Evolutionary conservation across 768 basidiomycete species (phyloP).

Genomic region (Rhodotorula kratochvilovae): DNA sequence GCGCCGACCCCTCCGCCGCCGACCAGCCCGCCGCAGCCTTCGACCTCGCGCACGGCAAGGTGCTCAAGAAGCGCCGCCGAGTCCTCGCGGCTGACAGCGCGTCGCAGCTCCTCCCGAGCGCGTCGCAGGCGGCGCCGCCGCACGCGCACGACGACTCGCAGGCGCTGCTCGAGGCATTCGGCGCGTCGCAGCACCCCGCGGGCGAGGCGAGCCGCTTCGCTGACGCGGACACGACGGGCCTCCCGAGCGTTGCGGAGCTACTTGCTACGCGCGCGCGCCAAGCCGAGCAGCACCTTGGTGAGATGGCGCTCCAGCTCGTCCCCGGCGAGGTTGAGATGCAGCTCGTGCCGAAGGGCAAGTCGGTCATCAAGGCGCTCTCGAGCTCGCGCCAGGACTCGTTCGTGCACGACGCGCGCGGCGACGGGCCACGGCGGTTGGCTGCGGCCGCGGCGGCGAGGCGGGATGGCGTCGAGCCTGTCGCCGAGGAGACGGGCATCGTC

Average conservation of each 20-base stretch:
- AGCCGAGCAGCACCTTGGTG: background rate
- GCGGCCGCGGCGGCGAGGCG: background rate
- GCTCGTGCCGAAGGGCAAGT: conserved; percentile 25
- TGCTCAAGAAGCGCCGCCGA: conserved; percentile 25
- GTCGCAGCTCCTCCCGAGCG: background rate
- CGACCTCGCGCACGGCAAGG: conserved; percentile 17
- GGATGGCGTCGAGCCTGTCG: background rate
- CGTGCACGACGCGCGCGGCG: background rate
- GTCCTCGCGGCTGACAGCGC: background rate
- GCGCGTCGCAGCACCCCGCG: background rate
- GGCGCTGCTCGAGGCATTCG: background rate
- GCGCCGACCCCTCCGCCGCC: background rate
- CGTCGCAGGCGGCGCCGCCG: background rate
- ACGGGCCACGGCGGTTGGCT: background rate
- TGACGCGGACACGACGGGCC: background rate
- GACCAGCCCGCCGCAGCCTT: background rate
- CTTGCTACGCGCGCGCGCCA: background rate
- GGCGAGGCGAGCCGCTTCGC: conserved; percentile 3
- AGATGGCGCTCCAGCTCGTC: conserved; percentile 20
- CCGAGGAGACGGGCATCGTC: background rate
- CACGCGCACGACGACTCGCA: background rate
- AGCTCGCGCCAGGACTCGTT: background rate
- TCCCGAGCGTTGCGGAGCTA: background rate
- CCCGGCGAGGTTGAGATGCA: conserved; percentile 15
- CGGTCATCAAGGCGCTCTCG: conserved; percentile 27